Percentiles rank a stretch among this genome's conserved stretches.
Evolutionary conservation across 345 rosid genomes (phyloP).

Genomic region (Eucalyptus sp.): DNA sequence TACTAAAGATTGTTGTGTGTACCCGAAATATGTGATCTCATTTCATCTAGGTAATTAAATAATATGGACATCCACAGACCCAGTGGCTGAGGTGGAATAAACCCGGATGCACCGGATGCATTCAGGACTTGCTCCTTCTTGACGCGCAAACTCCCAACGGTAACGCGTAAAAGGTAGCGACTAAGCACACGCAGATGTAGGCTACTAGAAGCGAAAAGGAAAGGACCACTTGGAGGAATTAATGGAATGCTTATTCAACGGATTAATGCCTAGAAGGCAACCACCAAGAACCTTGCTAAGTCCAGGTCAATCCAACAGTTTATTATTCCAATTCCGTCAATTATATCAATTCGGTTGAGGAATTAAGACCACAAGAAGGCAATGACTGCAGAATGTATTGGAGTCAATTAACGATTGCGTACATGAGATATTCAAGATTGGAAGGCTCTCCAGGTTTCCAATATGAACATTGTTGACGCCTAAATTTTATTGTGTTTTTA

Average conservation of each 20-base stretch:
- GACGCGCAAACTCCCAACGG: background rate
- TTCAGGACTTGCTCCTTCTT: background rate
- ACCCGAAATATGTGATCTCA: background rate
- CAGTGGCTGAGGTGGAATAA: background rate
- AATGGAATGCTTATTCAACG: background rate
- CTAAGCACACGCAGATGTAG: accelerated
- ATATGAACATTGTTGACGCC: too few relatives aligned
- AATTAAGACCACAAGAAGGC: background rate
- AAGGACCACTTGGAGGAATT: background rate
- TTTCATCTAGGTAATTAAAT: background rate
- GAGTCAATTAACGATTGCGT: background rate
- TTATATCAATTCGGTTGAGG: background rate
- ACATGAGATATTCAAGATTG: background rate
- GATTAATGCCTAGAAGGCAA: background rate
- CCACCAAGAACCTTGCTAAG: background rate
- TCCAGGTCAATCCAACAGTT: background rate
- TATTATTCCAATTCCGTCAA: background rate
- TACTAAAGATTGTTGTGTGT: background rate
- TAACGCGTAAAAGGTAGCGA: background rate
- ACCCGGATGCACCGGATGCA: background rate
- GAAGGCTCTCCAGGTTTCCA: background rate
- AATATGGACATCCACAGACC: background rate
- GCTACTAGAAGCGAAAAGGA: background rate
- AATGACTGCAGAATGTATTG: background rate
- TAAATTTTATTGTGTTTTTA: too few relatives aligned